Evolutionary conservation across 192 early-diverging fungal species (phyloP).

Genomic region (Backusella tuberculispora): DNA sequence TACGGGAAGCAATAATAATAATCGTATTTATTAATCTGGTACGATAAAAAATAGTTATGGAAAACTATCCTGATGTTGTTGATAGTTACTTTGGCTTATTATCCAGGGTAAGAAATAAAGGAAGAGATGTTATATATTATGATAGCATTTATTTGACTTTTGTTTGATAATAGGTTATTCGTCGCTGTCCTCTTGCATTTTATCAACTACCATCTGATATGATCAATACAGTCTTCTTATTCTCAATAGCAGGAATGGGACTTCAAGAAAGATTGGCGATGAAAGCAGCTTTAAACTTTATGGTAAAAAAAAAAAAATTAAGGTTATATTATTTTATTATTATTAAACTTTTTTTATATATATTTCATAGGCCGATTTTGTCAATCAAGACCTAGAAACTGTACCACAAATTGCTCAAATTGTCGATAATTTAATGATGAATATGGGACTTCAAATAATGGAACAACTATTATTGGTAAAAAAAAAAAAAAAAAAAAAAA

Average conservation of each 20-base stretch:
- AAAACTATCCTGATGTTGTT: conserved; percentile 54
- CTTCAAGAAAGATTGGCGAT: conserved; percentile 58
- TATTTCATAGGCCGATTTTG: conserved; percentile 48
- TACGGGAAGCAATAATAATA: neutral
- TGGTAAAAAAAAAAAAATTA: conserved; percentile 39
- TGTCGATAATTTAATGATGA: conserved; percentile 42
- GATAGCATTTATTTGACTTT: neutral
- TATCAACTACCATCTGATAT: conserved; percentile 51
- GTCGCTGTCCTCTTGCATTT: conserved; percentile 54
- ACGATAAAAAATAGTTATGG: conserved; percentile 49
- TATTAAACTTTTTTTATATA: neutral
- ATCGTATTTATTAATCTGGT: neutral
- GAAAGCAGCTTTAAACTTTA: conserved; percentile 53
- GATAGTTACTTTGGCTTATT: conserved; percentile 54
- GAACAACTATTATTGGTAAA: conserved; percentile 49
- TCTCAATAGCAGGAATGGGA: conserved; percentile 53
- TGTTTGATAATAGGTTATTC: conserved; percentile 42
- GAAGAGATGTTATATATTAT: neutral
- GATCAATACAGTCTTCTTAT: conserved; percentile 46
- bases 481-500: neutral
- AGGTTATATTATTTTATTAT: neutral
- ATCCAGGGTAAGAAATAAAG: conserved; percentile 44
- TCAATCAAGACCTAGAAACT: conserved; percentile 45
- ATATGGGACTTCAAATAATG: conserved; percentile 49
- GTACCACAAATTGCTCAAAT: conserved; percentile 39